Evolutionary conservation across 2,329 filamentous ascomycete species (phyloP), one percentile per base, ranked within the genome.

Genomic region (Ophiostoma quercus): DNA sequence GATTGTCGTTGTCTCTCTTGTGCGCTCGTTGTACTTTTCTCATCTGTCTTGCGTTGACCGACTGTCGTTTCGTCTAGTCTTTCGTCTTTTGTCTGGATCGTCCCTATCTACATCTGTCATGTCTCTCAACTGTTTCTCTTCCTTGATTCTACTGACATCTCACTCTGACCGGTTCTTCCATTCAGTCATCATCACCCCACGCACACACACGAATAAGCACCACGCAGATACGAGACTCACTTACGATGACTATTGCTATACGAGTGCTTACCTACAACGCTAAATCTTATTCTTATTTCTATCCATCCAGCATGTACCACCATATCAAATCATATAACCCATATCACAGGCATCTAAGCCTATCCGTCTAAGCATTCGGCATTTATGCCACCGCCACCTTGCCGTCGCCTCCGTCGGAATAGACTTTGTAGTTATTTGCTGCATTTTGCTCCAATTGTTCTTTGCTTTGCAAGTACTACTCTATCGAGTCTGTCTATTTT

Each of bases 41-140:
- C 8, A 34, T n/a, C n/a, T 34, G 34, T 34, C 34, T 34, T 34
- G 34, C 34, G n/a, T 11, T 57, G 51, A 57, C 51, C 22, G n/a
- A 29, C 51, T 25, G 51, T 57, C 51, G 51, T 9, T n/a, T 57
- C n/a, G 51, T 22, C 51, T 57, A 11, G 22, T 57, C 51, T 57
- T 14, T 29, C n/a, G 19, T 25, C n/a, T 25, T n/a, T 54, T 16
- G 39, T 41, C 39, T 41, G 12, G 25, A 29, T 34, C 34, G 34
- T 34, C 34, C 51, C 47, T 54, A 25, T 25, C 51, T 41, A 5
- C 43, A 19, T 14, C 43, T 57, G 51, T 34, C 51, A 57, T 57
- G 51, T 57, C 51, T 57, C 51, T 57, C 51, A 57, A 57, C n/a
- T 57, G 51, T 57, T 11, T 57, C 51, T 29, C 51, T 57, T 25